Evolutionary conservation across 805 yeast genomes (phyloP), one percentile per base, ranked within the genome.

Genomic region (Kazachstania psychrophila): DNA sequence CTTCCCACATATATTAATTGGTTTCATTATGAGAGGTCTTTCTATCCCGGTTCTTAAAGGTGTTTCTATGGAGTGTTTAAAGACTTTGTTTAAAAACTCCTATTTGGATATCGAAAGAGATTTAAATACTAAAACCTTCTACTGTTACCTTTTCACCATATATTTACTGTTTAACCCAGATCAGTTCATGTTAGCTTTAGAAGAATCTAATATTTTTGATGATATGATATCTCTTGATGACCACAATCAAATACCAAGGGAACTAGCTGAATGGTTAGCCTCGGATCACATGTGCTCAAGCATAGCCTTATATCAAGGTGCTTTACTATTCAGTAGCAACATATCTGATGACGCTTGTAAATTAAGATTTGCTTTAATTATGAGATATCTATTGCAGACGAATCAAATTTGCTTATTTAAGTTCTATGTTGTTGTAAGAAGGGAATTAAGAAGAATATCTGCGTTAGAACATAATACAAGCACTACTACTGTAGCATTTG

Each of bases 21-120:
- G 63, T 33, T 51, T 68, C 19, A 58, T 72, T 16, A 62, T 72
- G 3, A 76, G 71, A 49, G 87, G 86, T 0, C 52, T 79, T 30
- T 69, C 70, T 25, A 56, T 73, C 6, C 73, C 83, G 6, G 75
- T 70, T 37, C 61, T 77, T n/a, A 71, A 69, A 39, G 69, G 66
- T 5, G 56, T 65, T 1, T 66, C 83, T 0, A 48, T 72, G 26
- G 56, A 53, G 1, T 62, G 72, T 17, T 49, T 77, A 43, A 62
- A 62, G 33, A 50, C 58, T 1, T 53, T 73, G 19, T 66, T 73
- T 48, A 56, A 57, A n/a, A 54, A 65, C 11, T 60, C 77, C 41
- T 65, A 61, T 39, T 44, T 45, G 14, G 67, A 65, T 31, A 60
- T 50, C 20, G 22, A 39, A n/a, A 25, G 34, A 5, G 42, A 47